phyloP scores from a whole-genome alignment of 1,284 basidiomycete genomes.

The Sparassis latifolia region DNA sequence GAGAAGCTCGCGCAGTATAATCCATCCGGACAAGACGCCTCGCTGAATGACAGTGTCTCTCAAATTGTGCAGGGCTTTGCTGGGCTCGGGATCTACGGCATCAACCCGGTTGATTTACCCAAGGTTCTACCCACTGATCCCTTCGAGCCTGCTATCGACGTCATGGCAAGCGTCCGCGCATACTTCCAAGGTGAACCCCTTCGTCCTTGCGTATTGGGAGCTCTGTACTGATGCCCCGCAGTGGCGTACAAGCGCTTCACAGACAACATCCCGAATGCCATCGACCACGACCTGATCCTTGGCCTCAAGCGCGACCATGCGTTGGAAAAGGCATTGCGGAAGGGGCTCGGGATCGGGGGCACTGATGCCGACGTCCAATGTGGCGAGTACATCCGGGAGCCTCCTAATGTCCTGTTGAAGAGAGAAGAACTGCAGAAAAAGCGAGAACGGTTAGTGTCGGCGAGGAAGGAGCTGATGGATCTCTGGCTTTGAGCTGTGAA shows the following conservation, averaged over 20 bases:
- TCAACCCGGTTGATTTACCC: constrained; percentile 38
- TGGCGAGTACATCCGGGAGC: constrained; percentile 50
- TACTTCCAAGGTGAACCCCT: constrained; percentile 57
- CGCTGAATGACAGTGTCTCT: constrained; percentile 19
- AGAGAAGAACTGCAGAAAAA: constrained; percentile 48
- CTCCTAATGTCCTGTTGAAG: constrained; percentile 33
- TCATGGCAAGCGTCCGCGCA: constrained; percentile 65
- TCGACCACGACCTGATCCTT: constrained; percentile 55
- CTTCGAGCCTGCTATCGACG: constrained; percentile 48
- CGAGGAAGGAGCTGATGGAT: constrained; percentile 21
- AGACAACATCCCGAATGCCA: constrained; percentile 55
- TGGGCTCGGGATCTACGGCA: constrained; percentile 37
- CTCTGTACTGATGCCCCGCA: constrained; percentile 17
- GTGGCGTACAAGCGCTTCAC: constrained; percentile 64
- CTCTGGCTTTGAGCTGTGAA: not conserved
- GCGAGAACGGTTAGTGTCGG: constrained; percentile 43
- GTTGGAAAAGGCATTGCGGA: constrained; percentile 38
- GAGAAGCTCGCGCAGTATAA: constrained; percentile 10
- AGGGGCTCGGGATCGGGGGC: constrained; percentile 39
- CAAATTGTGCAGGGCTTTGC: constrained; percentile 35
- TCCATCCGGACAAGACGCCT: not conserved
- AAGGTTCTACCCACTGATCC: constrained; percentile 48
- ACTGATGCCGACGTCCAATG: constrained; percentile 43
- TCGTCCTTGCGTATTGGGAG: not conserved
- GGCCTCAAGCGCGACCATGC: constrained; percentile 27